These are phyloP conservation scores for Cryphonectria parasitica DNA, from an alignment of 2,329 filamentous ascomycete genomes.

Conservation along the genomic window DNA sequence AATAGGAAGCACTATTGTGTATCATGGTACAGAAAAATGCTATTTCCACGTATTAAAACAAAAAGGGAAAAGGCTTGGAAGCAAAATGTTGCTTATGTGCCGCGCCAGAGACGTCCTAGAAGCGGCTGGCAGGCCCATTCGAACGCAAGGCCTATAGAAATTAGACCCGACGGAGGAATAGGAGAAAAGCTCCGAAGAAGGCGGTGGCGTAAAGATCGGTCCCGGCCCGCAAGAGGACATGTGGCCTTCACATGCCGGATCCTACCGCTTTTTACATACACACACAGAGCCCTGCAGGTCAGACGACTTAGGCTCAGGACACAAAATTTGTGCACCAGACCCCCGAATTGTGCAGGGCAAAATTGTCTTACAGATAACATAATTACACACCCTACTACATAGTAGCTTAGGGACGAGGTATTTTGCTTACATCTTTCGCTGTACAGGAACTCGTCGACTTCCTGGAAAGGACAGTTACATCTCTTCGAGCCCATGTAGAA, in stretches of 20 bases:
- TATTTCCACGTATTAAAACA: not conserved
- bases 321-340: not conserved
- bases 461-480: not conserved
- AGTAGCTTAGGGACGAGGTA: not conserved
- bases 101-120: not conserved
- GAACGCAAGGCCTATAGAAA: too few relatives aligned
- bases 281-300: not conserved
- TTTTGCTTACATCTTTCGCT: not conserved
- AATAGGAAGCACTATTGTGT: not conserved
- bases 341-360: not conserved
- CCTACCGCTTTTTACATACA: not conserved
- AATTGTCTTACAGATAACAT: not conserved
- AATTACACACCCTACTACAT: not conserved
- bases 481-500: not conserved
- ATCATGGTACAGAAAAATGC: too few relatives aligned
- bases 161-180: not conserved
- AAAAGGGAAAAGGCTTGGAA: not conserved
- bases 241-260: slow-evolving; percentile 8
- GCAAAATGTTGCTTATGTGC: not conserved
- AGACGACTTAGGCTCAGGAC: not conserved
- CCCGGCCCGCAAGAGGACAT: slow-evolving; percentile 1
- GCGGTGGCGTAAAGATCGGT: not conserved
- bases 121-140: too few relatives aligned
- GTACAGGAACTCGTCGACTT: not conserved
- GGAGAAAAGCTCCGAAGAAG: not conserved